Base-by-base conservation (phyloP, 768 basidiomycete species). In the Chalciporus chontae region DNA sequence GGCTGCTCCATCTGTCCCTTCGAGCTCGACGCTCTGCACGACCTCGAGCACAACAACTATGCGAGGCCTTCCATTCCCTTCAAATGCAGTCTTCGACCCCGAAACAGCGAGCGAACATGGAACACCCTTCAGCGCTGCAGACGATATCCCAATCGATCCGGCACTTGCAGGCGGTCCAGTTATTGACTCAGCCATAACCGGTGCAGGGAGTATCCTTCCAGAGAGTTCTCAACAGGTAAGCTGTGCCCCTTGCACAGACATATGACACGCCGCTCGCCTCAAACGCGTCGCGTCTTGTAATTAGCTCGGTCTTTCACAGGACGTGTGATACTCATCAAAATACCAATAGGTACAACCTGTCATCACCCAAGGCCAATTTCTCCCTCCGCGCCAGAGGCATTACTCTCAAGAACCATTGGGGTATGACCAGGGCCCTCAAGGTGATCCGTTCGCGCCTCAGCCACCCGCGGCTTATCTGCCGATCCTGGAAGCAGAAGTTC, bases 111-210 rank as follows among this genome's bases (percentile, higher is more conserved):
- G 80, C 68, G 83, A 85, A 54, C 72, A 76, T 59, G 77, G 77
- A 58, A 82, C 82, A 13, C 80, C 83, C 55, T 71, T 71, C 65
- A 77, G 74, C 73, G 75, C 72, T 70, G 69, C 67, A 65, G 77
- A 81, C 73, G 77, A 80, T 69, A 85, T 90, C 67, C 85, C 86
- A 57, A 89, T 90, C 74, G 87, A 90, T 80, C 88, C 88, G 60
- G 83, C 80, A 37, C 80, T 89, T 55, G 77, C 70, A 42, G 76
- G 65, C 15, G 31, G 32, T 29, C 67, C 73, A 18, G 62, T 73
- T 54, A 78, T 83, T 56, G 82, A 81, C 72, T 79, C 80, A 23
- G 71, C 72, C 50, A 69, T 82, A 45, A 67, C 77, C 54, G 55
- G 56, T 21, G 65, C 64, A 48, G 54, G 51, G 41, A 58, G 62